phyloP scores from a whole-genome alignment of 306 rosid genomes.

The Abrus precatorius region DNA sequence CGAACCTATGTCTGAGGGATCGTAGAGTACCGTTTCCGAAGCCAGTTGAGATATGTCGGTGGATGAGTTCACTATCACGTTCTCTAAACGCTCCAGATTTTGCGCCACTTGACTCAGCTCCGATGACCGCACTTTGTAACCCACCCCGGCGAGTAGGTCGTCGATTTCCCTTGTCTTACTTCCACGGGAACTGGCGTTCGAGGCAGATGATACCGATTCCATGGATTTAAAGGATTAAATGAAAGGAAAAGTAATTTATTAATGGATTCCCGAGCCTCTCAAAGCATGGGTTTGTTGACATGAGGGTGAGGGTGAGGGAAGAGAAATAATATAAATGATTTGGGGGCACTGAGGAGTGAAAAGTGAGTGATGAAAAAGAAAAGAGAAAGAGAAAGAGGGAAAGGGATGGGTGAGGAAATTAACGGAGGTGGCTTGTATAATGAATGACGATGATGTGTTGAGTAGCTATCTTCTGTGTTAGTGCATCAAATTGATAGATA shows the following conservation, averaged over 20 bases:
- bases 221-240: neutral
- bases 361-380: slow-evolving; percentile 46
- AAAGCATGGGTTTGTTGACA: neutral
- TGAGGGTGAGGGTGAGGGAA: neutral
- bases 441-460: slow-evolving; percentile 43
- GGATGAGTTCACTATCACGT: slow-evolving; percentile 69
- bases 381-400: slow-evolving; percentile 5
- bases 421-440: slow-evolving; percentile 35
- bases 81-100: slow-evolving; percentile 71
- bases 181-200: slow-evolving; percentile 60
- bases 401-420: slow-evolving; percentile 35
- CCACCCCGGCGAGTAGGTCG: slow-evolving; percentile 72
- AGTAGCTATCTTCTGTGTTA: slow-evolving; percentile 41
- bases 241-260: neutral
- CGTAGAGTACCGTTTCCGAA: slow-evolving; percentile 68
- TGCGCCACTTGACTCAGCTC: slow-evolving; percentile 80
- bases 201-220: slow-evolving; percentile 60
- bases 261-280: neutral
- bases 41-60: slow-evolving; percentile 70
- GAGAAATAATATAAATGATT: neutral
- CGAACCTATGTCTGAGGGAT: slow-evolving; percentile 76
- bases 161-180: slow-evolving; percentile 66
- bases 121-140: slow-evolving; percentile 79
- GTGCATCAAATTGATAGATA: slow-evolving; percentile 43
- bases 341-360: slow-evolving; percentile 4